Base-by-base conservation (phyloP, 192 early-diverging fungal genomes). In the Entrophospora sp. region DNA sequence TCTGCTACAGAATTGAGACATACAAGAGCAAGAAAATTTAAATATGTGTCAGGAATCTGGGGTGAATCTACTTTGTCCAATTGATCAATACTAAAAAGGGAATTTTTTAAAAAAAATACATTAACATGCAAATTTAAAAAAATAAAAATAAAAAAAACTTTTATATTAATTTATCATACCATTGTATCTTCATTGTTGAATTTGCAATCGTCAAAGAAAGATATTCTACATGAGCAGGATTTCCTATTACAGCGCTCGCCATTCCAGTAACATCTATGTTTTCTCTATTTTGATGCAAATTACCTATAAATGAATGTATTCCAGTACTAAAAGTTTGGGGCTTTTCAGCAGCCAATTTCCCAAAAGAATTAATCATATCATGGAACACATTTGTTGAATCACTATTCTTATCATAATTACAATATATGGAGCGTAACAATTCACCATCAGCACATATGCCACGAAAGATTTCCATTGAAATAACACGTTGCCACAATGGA, bases 61-160 rank as follows among this genome's bases (percentile, higher is more conserved):
- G 97, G 97, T 20, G 94, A 88, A 13, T 95, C 94, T 7, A 82
- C 75, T 71, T 96, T 97, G 69, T 99, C 97, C 30, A 99, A 81
- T 73, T 93, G 92, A 74, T 93, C 90, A 55, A 95, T 73, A 70
- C 91, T 83, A 52, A 44, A 64, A 13, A 61, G 57, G 38, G 8
- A 53, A 38, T 35, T 36, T 35, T 10, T 44, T 10, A 28, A 24
- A 24, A 51, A 36, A 8, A 42, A 43, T 45, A 24, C 18, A 14
- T 27, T 32, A 18, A 14, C 1, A 31, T 30, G 5, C 28, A 32
- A 12, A 22, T 30, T 44, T 30, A 51, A 49, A 66, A 68, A 10
- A 35, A 36, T 22, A 68, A 35, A 35, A 2, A n/a, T 35, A 9
- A 12, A 32, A 16, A 14, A 56, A 36, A n/a, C n/a, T n/a, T n/a